Percentiles rank a stretch among this genome's conserved stretches.
phyloP scores from a whole-genome alignment of 768 basidiomycete genomes.

The Serendipita indica region DNA sequence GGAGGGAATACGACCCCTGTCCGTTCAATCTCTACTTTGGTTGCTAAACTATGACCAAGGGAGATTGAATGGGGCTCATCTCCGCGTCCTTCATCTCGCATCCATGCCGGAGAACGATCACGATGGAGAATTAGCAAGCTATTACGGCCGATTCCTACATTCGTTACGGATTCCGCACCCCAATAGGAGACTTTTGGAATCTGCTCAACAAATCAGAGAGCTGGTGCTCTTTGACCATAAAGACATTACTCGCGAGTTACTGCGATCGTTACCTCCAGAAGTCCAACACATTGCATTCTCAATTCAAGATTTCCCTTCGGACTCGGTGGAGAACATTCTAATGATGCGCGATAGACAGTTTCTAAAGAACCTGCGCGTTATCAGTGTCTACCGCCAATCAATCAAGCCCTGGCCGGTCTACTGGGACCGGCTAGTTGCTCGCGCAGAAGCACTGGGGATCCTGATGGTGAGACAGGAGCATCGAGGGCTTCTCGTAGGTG shows the following conservation, averaged over 20 bases:
- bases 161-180: not conserved
- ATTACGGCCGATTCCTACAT: not conserved
- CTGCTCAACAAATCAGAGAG: not conserved
- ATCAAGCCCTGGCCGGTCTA: not conserved
- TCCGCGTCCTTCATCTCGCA: slow-evolving; percentile 4
- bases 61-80: not conserved
- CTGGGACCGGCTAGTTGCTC: not conserved
- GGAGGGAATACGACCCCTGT: not conserved
- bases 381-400: not conserved
- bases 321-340: not conserved
- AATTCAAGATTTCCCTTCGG: not conserved
- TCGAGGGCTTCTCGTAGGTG: not conserved
- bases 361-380: not conserved
- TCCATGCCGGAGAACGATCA: not conserved
- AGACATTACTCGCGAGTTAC: not conserved
- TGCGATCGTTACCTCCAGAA: not conserved
- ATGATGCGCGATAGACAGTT: not conserved
- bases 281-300: slow-evolving; percentile 1
- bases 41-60: slow-evolving; percentile 2
- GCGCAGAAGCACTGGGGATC: not conserved
- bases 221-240: not conserved
- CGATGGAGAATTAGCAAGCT: not conserved
- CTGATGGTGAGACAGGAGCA: not conserved
- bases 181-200: not conserved
- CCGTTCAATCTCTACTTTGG: not conserved